These are phyloP conservation scores for Cyanodermella asteris DNA, from an alignment of 2,329 filamentous ascomycete species.

Conservation along the genomic window DNA sequence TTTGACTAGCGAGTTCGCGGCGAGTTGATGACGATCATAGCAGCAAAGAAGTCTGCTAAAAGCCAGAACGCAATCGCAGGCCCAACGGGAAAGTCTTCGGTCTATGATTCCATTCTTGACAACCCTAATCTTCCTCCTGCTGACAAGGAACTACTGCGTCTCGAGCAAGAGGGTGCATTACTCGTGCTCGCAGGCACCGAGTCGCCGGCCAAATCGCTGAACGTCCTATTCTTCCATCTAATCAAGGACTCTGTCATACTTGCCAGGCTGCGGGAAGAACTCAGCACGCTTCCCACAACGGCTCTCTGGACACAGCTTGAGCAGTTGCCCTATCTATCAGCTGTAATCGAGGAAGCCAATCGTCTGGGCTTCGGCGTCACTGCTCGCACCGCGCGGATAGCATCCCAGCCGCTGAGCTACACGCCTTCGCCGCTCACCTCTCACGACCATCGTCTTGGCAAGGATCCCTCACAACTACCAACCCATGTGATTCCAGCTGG, in stretches of 20 bases:
- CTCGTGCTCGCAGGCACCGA: conserved; percentile 10
- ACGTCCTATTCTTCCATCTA: conserved; percentile 10
- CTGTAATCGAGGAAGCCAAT: conserved; percentile 7
- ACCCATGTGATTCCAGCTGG: conserved; percentile 7
- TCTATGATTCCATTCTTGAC: conserved; percentile 12
- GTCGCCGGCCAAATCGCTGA: conserved; percentile 11
- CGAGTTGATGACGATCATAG: conserved; percentile 5
- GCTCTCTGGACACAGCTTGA: conserved; percentile 6
- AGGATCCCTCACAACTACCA: too few relatives aligned
- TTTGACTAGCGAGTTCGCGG: conserved; percentile 9
- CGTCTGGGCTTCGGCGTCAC: conserved; percentile 9
- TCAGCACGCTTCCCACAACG: conserved; percentile 5
- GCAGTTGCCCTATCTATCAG: conserved; percentile 3
- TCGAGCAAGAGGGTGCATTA: not conserved
- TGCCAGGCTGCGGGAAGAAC: conserved; percentile 8
- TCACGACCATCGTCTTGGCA: too few relatives aligned
- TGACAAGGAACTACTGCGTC: conserved; percentile 12
- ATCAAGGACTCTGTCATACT: conserved; percentile 8
- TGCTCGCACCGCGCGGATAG: conserved; percentile 8
- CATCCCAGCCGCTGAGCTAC: conserved; percentile 8
- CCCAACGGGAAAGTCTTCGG: conserved; percentile 9
- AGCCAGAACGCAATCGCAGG: conserved; percentile 6
- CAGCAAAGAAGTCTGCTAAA: not conserved
- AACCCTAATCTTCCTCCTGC: conserved; percentile 9
- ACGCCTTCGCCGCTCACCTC: conserved; percentile 4